Conservation (phyloP, 2,329 filamentous ascomycete genomes). For the Alternaria arborescens region DNA sequence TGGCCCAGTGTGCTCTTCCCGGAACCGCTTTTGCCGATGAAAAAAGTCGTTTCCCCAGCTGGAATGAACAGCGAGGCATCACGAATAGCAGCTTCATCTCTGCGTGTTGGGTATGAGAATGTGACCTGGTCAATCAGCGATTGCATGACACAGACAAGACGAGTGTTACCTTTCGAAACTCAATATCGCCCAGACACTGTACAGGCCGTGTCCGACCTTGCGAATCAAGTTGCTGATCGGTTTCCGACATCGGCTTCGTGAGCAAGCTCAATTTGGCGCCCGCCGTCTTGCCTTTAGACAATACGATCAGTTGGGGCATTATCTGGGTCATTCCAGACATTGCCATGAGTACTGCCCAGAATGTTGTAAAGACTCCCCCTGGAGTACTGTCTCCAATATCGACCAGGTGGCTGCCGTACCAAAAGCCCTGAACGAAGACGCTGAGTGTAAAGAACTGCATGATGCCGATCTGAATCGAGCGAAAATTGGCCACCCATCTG, state of each 20-base stretch:
- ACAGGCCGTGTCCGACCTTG: conserved; percentile 34
- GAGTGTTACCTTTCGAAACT: conserved; percentile 70
- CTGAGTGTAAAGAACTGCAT: conserved; percentile 76
- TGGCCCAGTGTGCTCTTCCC: conserved; percentile 91
- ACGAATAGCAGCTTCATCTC: conserved; percentile 66
- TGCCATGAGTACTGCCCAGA: conserved; percentile 81
- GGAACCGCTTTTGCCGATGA: conserved; percentile 87
- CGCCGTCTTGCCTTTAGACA: conserved; percentile 82
- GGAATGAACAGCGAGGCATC: conserved; percentile 74
- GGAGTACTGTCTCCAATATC: conserved; percentile 65
- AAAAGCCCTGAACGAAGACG: conserved; percentile 90
- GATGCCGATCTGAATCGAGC: conserved; percentile 75
- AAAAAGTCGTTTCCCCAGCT: conserved; percentile 76
- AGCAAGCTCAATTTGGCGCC: conserved; percentile 67
- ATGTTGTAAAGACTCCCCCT: conserved; percentile 79
- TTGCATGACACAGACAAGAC: neutral
- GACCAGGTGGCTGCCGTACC: conserved; percentile 80
- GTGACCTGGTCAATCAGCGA: conserved; percentile 65
- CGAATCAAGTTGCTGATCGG: conserved; percentile 22
- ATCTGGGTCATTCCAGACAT: conserved; percentile 78
- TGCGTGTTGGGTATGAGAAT: conserved; percentile 81
- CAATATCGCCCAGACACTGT: conserved; percentile 71
- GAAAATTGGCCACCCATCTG: conserved; percentile 71
- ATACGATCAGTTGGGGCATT: conserved; percentile 76
- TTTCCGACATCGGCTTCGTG: conserved; percentile 49